phyloP scores from a whole-genome alignment of 305 asterid genomes.

The Fraxinus platypoda region DNA sequence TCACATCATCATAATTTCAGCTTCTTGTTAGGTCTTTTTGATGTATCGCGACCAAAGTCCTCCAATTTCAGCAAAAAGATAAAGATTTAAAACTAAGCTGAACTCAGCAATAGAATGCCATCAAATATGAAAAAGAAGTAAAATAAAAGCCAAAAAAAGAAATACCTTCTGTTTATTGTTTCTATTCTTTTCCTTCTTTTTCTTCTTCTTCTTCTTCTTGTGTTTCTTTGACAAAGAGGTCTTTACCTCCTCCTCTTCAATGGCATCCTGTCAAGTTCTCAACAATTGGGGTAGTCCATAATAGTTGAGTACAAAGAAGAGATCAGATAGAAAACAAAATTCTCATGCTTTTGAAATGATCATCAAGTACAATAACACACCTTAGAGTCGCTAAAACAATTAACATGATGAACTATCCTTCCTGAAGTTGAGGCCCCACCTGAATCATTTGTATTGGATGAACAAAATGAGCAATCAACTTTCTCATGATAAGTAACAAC shows the following conservation, averaged over 20 bases:
- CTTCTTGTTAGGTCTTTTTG: conserved; percentile 49
- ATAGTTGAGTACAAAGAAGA: neutral
- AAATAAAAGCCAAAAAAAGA: neutral
- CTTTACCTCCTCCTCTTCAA: conserved; percentile 33
- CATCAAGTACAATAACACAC: conserved; percentile 32
- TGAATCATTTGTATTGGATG: conserved; percentile 26
- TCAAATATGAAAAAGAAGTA: neutral
- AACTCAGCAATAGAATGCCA: neutral
- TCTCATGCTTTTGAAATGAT: conserved; percentile 2
- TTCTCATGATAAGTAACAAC: neutral
- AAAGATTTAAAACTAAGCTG: neutral
- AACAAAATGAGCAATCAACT: conserved; percentile 4
- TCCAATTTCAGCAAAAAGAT: conserved; percentile 47
- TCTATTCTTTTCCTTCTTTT: conserved; percentile 40
- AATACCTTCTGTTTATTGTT: conserved; percentile 47
- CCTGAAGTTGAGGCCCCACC: conserved; percentile 86
- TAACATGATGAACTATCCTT: conserved; percentile 70
- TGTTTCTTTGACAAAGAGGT: conserved; percentile 34
- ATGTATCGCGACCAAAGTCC: conserved; percentile 16
- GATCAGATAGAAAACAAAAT: neutral
- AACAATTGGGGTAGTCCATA: conserved; percentile 13
- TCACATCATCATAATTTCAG: conserved; percentile 37
- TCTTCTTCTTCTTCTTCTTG: conserved; percentile 46
- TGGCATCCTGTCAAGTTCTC: conserved; percentile 41
- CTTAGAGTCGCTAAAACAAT: conserved; percentile 71